These are phyloP conservation scores for Celoporthe dispersa DNA, from an alignment of 2,329 filamentous ascomycete species.

Conservation along the genomic window DNA sequence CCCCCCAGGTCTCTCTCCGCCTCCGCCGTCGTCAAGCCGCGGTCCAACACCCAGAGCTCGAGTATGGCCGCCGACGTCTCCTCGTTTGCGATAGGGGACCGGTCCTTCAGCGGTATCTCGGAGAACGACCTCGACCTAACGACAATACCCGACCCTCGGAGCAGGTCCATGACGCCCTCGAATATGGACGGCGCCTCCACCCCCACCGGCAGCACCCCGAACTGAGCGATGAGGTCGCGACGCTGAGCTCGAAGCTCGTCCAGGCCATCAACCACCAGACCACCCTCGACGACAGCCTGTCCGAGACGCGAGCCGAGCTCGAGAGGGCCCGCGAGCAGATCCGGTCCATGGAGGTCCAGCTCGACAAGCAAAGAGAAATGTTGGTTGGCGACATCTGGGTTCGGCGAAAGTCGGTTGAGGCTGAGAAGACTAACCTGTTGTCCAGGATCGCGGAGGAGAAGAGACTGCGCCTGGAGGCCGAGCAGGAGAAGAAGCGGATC, in stretches of 20 bases:
- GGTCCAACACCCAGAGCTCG: conserved; percentile 44
- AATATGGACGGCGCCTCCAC: conserved; percentile 40
- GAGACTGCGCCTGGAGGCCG: conserved; percentile 64
- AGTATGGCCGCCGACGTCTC: conserved; percentile 41
- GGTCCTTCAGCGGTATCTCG: conserved; percentile 43
- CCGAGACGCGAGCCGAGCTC: conserved; percentile 81
- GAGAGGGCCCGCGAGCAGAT: conserved; percentile 73
- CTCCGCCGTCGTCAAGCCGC: conserved; percentile 44
- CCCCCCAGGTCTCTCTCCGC: conserved; percentile 42
- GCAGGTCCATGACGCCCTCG: conserved; percentile 53
- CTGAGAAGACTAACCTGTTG: conserved; percentile 66
- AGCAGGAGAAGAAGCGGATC: conserved; percentile 84
- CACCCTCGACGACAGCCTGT: conserved; percentile 83
- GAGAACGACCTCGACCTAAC: conserved; percentile 66
- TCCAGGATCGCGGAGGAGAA: conserved; percentile 68
- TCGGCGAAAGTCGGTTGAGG: conserved; percentile 73
- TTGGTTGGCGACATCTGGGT: conserved; percentile 77
- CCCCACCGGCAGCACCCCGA: conserved; percentile 55
- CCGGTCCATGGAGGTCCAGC: conserved; percentile 65
- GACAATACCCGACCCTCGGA: conserved; percentile 69
- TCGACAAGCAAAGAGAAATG: conserved; percentile 72
- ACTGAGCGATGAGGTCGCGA: conserved; percentile 76
- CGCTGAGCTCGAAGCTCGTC: conserved; percentile 92
- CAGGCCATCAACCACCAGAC: conserved; percentile 98
- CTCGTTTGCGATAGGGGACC: conserved; percentile 31